These are phyloP conservation scores for Tylopilus orsonianus DNA, from an alignment of 1,284 basidiomycete genomes.

Conservation along the genomic window DNA sequence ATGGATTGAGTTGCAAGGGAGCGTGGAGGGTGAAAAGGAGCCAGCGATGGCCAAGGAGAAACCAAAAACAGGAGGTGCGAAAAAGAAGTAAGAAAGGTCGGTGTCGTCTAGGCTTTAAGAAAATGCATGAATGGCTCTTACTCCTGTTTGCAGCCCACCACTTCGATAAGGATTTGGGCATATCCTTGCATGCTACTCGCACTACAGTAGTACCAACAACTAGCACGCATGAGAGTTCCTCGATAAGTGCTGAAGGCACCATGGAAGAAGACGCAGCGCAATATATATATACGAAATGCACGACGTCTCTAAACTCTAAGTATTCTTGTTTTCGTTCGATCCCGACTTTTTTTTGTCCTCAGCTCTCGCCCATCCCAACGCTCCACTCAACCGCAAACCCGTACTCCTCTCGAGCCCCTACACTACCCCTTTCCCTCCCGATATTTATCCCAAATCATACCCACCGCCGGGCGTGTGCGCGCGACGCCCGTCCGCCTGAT, in stretches of 20 bases:
- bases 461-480: slow-evolving; percentile 60
- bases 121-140: slow-evolving; percentile 1
- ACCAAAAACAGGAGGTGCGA: slow-evolving; percentile 15
- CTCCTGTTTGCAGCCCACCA: background rate
- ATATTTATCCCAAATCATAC: slow-evolving; percentile 45
- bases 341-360: slow-evolving; percentile 10
- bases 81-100: slow-evolving; percentile 24
- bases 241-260: background rate
- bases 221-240: background rate
- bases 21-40: slow-evolving; percentile 29
- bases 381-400: slow-evolving; percentile 69
- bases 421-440: slow-evolving; percentile 46
- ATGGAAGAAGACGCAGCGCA: background rate
- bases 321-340: slow-evolving; percentile 16
- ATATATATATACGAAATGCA: slow-evolving; percentile 2
- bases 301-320: slow-evolving; percentile 11
- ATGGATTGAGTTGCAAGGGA: slow-evolving; percentile 28
- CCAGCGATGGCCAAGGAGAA: slow-evolving; percentile 30
- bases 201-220: background rate
- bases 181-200: no score
- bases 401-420: slow-evolving; percentile 66
- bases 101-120: background rate
- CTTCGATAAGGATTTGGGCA: no score
- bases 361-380: slow-evolving; percentile 43
- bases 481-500: slow-evolving; percentile 68